These are phyloP conservation scores for Chlorella variabilis DNA, from an alignment of 163 green algal genomes.

Conservation along the genomic window DNA sequence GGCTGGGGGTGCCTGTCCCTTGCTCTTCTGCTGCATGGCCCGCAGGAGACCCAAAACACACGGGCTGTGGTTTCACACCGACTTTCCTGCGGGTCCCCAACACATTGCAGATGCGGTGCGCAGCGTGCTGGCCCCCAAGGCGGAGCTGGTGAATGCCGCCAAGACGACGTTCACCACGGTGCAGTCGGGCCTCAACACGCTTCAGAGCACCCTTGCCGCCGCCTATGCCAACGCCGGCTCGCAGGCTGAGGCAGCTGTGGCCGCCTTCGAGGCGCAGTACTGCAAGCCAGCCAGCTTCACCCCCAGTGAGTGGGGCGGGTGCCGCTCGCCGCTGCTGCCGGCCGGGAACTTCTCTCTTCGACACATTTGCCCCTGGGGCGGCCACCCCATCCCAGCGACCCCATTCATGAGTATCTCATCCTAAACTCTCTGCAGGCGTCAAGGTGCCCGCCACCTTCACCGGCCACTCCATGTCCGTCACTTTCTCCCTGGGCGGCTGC, in stretches of 20 bases:
- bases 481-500: slow-evolving; percentile 40
- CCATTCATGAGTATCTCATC: too few species aligned
- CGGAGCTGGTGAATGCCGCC: background rate
- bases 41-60: too few species aligned
- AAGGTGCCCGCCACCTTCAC: slow-evolving; percentile 37
- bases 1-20: background rate
- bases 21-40: too few species aligned
- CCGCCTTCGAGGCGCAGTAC: slow-evolving; percentile 22
- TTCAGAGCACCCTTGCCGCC: background rate
- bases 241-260: slow-evolving; percentile 14
- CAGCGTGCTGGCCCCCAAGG: background rate
- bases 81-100: background rate
- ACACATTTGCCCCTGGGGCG: too few species aligned
- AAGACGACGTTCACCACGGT: background rate
- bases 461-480: slow-evolving; percentile 21
- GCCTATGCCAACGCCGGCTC: background rate
- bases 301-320: slow-evolving; percentile 4
- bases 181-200: background rate
- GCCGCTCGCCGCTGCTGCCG: background rate
- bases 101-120: background rate
- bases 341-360: too few species aligned
- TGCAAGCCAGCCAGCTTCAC: slow-evolving; percentile 1
- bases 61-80: background rate
- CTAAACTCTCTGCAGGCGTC: slow-evolving; percentile 3
- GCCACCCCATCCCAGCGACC: too few species aligned